A percentile compares a stretch with the other conserved stretches of the same genome.
Evolutionary conservation across 305 asterid genomes (phyloP).

Genomic region (Rubia balearica): DNA sequence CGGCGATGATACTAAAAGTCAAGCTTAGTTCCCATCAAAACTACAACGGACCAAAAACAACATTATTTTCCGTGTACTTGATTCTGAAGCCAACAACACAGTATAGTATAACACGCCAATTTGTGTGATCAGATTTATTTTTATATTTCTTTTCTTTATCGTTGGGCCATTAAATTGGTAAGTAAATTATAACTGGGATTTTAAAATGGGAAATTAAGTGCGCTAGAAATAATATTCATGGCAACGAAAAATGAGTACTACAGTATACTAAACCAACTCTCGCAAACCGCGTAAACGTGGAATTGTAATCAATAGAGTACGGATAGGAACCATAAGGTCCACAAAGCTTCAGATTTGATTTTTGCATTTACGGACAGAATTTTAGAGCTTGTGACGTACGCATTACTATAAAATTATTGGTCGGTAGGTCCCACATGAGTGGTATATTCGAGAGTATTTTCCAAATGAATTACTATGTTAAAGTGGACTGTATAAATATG

Average conservation of each 20-base stretch:
- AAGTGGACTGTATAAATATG: no score
- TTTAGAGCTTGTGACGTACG: no score
- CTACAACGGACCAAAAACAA: slow-evolving; percentile 5
- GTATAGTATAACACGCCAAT: neutral
- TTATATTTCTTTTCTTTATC: neutral
- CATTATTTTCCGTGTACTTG: slow-evolving; percentile 11
- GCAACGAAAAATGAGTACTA: no score
- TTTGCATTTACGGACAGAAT: neutral
- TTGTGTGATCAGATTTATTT: neutral
- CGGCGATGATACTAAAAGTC: slow-evolving; percentile 36
- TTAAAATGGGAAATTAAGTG: neutral
- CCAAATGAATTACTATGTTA: no score
- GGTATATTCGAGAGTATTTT: no score
- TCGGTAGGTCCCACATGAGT: no score
- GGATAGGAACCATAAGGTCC: neutral
- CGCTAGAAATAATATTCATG: no score
- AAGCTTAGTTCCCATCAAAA: slow-evolving; percentile 19
- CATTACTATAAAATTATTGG: no score
- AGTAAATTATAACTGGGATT: no score
- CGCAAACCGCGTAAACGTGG: slow-evolving; percentile 31
- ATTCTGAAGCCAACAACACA: no score
- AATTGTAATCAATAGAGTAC: slow-evolving; percentile 8
- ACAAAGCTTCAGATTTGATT: neutral
- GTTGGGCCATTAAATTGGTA: no score
- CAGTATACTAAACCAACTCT: neutral